Percentiles rank a stretch among this genome's conserved stretches.
These are phyloP conservation scores for Beauveria rudraprayagi DNA, from an alignment of 2,329 filamentous ascomycete species.

Conservation along the genomic window DNA sequence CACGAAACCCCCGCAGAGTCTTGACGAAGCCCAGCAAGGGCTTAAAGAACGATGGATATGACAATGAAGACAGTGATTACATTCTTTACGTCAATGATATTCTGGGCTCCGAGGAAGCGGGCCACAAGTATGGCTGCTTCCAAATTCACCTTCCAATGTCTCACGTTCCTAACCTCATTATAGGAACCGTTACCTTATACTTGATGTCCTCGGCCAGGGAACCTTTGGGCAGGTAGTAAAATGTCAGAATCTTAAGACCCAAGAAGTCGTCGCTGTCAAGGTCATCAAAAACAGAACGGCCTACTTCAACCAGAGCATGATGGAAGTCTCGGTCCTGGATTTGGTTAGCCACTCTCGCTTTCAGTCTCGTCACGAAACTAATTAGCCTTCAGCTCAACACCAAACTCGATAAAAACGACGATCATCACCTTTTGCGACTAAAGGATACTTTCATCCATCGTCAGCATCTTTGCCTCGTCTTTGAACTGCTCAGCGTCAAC, in stretches of 20 bases:
- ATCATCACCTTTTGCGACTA: conserved; percentile 86
- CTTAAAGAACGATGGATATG: conserved; percentile 95
- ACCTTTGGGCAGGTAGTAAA: conserved; percentile 99
- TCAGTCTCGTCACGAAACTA: conserved; percentile 11
- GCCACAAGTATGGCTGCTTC: conserved; percentile 64
- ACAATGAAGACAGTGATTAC: conserved; percentile 98
- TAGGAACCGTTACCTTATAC: conserved; percentile 90
- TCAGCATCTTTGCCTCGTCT: conserved; percentile 93
- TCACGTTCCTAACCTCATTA: conserved; percentile 6
- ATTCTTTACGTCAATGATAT: conserved; percentile 99
- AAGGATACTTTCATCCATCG: conserved; percentile 98
- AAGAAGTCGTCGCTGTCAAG: conserved; percentile 97
- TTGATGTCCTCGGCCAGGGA: conserved; percentile 93
- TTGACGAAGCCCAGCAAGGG: conserved; percentile 98
- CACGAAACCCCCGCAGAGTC: conserved; percentile 87
- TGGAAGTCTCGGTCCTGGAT: conserved; percentile 97
- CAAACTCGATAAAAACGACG: conserved; percentile 98
- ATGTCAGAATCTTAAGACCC: conserved; percentile 95
- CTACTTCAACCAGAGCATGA: conserved; percentile 99
- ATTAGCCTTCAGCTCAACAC: conserved; percentile 66
- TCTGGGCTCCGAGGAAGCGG: conserved; percentile 91
- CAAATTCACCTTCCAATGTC: neutral
- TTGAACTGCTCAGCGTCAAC: conserved; percentile 94
- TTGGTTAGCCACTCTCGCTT: conserved; percentile 51
- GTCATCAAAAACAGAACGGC: conserved; percentile 98